Evolutionary conservation across 345 rosid species (phyloP).

Genomic region (Brassica incana): DNA sequence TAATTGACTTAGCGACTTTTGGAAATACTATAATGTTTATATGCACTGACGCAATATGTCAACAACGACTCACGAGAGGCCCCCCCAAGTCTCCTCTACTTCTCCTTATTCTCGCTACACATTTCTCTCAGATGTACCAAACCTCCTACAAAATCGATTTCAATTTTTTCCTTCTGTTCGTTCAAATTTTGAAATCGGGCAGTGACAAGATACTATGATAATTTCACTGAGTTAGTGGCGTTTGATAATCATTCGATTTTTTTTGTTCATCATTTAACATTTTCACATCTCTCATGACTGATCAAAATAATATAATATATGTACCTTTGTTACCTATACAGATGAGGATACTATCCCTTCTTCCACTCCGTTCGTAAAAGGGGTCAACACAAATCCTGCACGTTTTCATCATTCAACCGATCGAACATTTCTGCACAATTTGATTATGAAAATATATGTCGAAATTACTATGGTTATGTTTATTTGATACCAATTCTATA

Average conservation of each 20-base stretch:
- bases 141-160: conserved; percentile 22
- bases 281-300: background rate
- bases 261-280: conserved; percentile 17
- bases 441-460: background rate
- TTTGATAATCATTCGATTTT: conserved; percentile 16
- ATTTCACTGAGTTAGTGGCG: conserved; percentile 21
- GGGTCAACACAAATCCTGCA: background rate
- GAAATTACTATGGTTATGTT: background rate
- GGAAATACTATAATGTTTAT: conserved; percentile 20
- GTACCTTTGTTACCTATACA: background rate
- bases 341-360: background rate
- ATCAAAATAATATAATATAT: background rate
- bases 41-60: conserved; percentile 28
- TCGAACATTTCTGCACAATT: background rate
- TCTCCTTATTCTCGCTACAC: background rate
- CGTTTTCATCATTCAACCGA: background rate
- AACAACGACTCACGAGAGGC: conserved; percentile 37
- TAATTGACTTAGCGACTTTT: conserved; percentile 29
- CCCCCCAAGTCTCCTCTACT: conserved; percentile 25
- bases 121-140: conserved; percentile 30
- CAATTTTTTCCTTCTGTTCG: background rate
- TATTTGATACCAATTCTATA: background rate
- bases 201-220: conserved; percentile 29
- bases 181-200: conserved; percentile 37
- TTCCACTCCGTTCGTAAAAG: background rate